Evolutionary conservation across 1,284 basidiomycete genomes (phyloP).

Genomic region (Puccinia coronata): DNA sequence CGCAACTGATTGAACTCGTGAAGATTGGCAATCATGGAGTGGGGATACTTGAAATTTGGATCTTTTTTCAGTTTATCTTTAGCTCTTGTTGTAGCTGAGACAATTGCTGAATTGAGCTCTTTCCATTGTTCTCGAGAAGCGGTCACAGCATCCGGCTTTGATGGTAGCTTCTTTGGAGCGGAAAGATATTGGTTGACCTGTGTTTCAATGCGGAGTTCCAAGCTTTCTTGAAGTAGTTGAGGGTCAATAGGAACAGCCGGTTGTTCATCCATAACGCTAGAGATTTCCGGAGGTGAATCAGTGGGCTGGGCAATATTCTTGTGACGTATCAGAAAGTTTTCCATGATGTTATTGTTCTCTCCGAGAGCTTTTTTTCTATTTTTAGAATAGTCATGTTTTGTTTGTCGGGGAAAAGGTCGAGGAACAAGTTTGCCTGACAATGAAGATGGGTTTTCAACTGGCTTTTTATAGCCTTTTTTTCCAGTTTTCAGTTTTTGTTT

Average conservation of each 20-base stretch:
- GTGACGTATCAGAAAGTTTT: background rate
- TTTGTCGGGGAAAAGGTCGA: background rate
- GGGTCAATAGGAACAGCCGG: background rate
- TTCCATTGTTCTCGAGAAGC: background rate
- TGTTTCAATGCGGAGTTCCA: background rate
- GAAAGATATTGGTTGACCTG: slow-evolving; percentile 7
- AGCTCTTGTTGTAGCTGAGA: background rate
- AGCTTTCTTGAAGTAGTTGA: background rate
- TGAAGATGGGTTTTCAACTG: background rate
- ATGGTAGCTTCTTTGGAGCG: background rate
- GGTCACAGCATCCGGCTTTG: background rate
- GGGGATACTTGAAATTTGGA: background rate
- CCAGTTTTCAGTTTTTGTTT: background rate
- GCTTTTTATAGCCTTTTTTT: slow-evolving; percentile 4
- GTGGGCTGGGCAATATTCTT: background rate
- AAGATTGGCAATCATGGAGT: background rate
- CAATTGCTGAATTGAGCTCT: background rate
- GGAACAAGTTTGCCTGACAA: background rate
- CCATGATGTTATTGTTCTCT: background rate
- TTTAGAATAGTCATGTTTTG: background rate
- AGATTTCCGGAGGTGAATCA: background rate
- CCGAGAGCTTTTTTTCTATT: background rate
- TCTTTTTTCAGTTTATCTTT: background rate
- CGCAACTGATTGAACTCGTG: background rate
- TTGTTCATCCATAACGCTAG: background rate